Evolutionary conservation across 257 asterid genomes (phyloP).

Genomic region (Mentha longifolia): DNA sequence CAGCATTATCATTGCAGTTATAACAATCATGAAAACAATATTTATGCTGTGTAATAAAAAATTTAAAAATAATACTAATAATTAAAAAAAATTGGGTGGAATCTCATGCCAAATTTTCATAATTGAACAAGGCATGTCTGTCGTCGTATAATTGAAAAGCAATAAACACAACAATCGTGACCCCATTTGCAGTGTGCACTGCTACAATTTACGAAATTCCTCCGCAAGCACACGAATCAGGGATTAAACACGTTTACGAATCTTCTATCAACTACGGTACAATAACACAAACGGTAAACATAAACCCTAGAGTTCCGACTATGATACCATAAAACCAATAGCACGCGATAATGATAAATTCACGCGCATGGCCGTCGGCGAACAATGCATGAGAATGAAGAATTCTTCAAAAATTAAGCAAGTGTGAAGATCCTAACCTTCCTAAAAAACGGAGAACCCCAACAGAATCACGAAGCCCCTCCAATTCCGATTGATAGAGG

Average conservation of each 20-base stretch:
- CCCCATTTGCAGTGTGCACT: conserved; percentile 3
- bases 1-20: neutral
- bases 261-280: conserved; percentile 1
- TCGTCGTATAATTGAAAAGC: conserved; percentile 7
- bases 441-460: neutral
- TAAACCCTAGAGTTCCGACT: conserved; percentile 40
- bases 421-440: conserved; percentile 32
- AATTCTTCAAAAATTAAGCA: conserved; percentile 1
- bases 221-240: neutral
- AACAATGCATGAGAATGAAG: conserved; percentile 25
- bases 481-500: conserved; percentile 29
- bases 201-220: conserved; percentile 19
- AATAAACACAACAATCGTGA: neutral
- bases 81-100: neutral
- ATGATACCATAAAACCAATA: conserved; percentile 13
- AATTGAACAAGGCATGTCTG: neutral
- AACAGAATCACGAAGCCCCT: conserved; percentile 12
- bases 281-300: conserved; percentile 12
- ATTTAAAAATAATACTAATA: neutral
- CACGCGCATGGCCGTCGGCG: conserved; percentile 19
- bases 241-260: neutral
- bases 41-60: neutral
- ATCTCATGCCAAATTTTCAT: neutral
- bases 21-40: neutral
- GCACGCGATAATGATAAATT: no score